Evolutionary conservation across 2,329 filamentous ascomycete species (phyloP).

Genomic region (Cytospora schulzeri): DNA sequence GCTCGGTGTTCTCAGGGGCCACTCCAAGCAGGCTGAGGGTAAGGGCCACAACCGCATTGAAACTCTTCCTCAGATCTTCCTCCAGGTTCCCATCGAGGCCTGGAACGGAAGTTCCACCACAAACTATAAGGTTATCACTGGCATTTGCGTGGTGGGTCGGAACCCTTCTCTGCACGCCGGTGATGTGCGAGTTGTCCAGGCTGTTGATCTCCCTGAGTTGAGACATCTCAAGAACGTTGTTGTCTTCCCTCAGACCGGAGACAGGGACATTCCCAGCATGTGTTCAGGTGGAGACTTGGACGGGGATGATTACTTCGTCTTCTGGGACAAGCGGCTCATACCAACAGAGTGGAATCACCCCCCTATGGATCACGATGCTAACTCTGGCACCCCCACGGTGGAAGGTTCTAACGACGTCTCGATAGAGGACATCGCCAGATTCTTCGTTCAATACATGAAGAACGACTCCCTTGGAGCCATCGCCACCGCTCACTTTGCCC

Average conservation of each 20-base stretch:
- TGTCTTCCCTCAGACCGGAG: slow-evolving; percentile 81
- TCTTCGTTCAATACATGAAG: slow-evolving; percentile 93
- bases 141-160: slow-evolving; percentile 80
- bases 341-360: slow-evolving; percentile 69
- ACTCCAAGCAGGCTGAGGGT: slow-evolving; percentile 51
- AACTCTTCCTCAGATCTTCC: slow-evolving; percentile 78
- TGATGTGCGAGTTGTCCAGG: slow-evolving; percentile 84
- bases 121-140: slow-evolving; percentile 68
- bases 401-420: slow-evolving; percentile 57
- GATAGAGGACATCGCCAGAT: slow-evolving; percentile 73
- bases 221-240: slow-evolving; percentile 81
- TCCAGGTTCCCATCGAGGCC: slow-evolving; percentile 65
- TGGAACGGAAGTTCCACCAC: slow-evolving; percentile 52
- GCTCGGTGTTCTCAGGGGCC: slow-evolving; percentile 72
- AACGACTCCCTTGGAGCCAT: slow-evolving; percentile 81
- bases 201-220: slow-evolving; percentile 74
- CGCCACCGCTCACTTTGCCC: slow-evolving; percentile 78
- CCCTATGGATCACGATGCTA: slow-evolving; percentile 72
- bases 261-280: slow-evolving; percentile 87
- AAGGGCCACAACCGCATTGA: slow-evolving; percentile 42
- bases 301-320: slow-evolving; percentile 91
- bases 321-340: slow-evolving; percentile 81
- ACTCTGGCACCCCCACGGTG: not conserved
- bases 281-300: slow-evolving; percentile 95
- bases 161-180: slow-evolving; percentile 95